Evolutionary conservation across 139 green algal species (phyloP), one percentile per base, ranked within the genome.

Genomic region (Tetradesmus obliquus): DNA sequence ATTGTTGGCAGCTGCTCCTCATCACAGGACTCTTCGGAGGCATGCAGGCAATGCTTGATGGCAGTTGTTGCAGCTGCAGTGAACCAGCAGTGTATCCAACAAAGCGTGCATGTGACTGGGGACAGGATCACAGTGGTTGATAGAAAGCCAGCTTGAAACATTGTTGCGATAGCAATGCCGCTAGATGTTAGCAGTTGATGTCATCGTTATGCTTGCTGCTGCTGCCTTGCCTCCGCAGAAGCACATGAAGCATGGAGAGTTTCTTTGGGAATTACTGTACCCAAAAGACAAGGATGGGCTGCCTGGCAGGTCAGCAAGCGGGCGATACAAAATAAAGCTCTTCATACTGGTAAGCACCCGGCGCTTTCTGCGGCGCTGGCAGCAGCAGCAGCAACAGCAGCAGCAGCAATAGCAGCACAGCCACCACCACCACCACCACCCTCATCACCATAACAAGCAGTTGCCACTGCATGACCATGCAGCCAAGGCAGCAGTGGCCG

Each of bases 191-290:
- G 32, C 32, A 45, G 32, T 45, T 45, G 32, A 45, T 45, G 32
- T 12, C 60, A 19, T 71, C 19, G 60, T 19, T 12, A 71, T 71
- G 60, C 8, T 71, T 71, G 60, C 60, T 15, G 60, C 66, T 24
- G 2, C 66, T 55, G 57, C 22, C 24, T 1, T 79, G n/a, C 17
- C 54, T 6, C 51, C 76, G 87, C 91, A 95, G 91, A 91, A 90
- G 82, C 20, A 85, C 58, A 86, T 97, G 12, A 89, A 93, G 57
- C 84, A 91, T 45, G 94, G 93, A 17, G 82, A 96, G 19, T 97
- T 95, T 80, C 72, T 98, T 45, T 98, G 95, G 95, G 95, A 97
- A 94, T 93, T 95, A n/a, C 96, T 98, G 66, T 93, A 94, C 55
- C 96, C 96, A 4, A 94, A 97, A 84, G 95, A 96, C 79, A 95